Evolutionary conservation across 305 asterid genomes (phyloP).

Genomic region (Fraxinus albicans): DNA sequence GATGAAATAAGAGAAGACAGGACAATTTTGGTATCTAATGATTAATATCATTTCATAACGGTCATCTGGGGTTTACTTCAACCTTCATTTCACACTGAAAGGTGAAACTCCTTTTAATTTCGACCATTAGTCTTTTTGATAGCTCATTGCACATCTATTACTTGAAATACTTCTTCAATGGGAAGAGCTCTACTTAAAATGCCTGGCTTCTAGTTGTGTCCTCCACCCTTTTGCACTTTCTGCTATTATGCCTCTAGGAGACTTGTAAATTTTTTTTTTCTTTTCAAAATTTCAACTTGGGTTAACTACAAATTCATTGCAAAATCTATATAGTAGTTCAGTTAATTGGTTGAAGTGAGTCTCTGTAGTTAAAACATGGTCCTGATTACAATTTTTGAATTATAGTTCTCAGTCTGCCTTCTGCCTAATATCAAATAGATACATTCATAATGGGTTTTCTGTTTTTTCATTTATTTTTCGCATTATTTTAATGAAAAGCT

Average conservation of each 20-base stretch:
- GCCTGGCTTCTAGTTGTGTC: background rate
- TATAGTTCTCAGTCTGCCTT: background rate
- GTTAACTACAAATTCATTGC: background rate
- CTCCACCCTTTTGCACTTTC: background rate
- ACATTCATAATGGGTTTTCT: background rate
- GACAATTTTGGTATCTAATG: background rate
- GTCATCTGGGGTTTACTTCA: background rate
- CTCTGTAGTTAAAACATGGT: background rate
- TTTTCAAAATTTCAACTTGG: background rate
- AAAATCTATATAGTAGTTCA: background rate
- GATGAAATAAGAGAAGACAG: background rate
- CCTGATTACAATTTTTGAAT: background rate
- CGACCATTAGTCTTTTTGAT: background rate
- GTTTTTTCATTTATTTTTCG: background rate
- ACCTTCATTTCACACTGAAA: background rate
- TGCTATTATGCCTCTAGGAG: background rate
- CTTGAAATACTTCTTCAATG: background rate
- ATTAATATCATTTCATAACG: background rate
- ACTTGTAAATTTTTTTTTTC: background rate
- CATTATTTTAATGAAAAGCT: background rate
- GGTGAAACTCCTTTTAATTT: background rate
- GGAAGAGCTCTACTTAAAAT: background rate
- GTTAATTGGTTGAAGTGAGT: background rate
- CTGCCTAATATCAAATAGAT: background rate
- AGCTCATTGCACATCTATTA: background rate